Evolutionary conservation across 2,329 filamentous ascomycete genomes (phyloP).

Genomic region (Nothopassalora personata): DNA sequence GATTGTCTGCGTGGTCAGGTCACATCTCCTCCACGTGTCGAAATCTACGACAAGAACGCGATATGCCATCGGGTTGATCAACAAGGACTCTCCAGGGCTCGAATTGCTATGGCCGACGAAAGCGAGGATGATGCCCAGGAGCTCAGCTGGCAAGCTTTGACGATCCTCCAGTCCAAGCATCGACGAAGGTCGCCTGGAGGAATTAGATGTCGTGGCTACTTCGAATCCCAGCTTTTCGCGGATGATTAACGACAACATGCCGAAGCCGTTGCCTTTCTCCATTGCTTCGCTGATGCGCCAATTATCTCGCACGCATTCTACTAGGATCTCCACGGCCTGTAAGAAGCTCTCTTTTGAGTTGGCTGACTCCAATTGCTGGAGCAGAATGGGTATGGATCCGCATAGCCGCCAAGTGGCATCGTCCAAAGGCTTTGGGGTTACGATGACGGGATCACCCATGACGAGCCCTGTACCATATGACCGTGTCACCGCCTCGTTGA

Average conservation of each 20-base stretch:
- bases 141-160: slow-evolving; percentile 50
- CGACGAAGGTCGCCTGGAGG: slow-evolving; percentile 16
- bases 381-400: slow-evolving; percentile 78
- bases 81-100: slow-evolving; percentile 80
- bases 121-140: slow-evolving; percentile 70
- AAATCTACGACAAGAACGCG: slow-evolving; percentile 86
- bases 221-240: slow-evolving; percentile 69
- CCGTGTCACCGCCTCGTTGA: slow-evolving; percentile 82
- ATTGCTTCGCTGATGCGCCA: slow-evolving; percentile 99
- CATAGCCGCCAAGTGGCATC: slow-evolving; percentile 88
- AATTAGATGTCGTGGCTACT: slow-evolving; percentile 20
- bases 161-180: slow-evolving; percentile 39
- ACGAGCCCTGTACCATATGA: slow-evolving; percentile 76
- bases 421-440: slow-evolving; percentile 77
- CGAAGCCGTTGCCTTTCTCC: slow-evolving; percentile 92
- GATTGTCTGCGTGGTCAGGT: slow-evolving; percentile 69
- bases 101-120: slow-evolving; percentile 85
- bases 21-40: slow-evolving; percentile 83
- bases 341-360: slow-evolving; percentile 64
- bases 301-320: slow-evolving; percentile 78
- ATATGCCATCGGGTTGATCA: slow-evolving; percentile 93
- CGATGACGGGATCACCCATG: slow-evolving; percentile 75
- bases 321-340: slow-evolving; percentile 74
- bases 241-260: slow-evolving; percentile 75
- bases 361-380: slow-evolving; percentile 79